Base-by-base conservation (phyloP, 2,329 filamentous ascomycete species). In the Huntiella moniliformis region DNA sequence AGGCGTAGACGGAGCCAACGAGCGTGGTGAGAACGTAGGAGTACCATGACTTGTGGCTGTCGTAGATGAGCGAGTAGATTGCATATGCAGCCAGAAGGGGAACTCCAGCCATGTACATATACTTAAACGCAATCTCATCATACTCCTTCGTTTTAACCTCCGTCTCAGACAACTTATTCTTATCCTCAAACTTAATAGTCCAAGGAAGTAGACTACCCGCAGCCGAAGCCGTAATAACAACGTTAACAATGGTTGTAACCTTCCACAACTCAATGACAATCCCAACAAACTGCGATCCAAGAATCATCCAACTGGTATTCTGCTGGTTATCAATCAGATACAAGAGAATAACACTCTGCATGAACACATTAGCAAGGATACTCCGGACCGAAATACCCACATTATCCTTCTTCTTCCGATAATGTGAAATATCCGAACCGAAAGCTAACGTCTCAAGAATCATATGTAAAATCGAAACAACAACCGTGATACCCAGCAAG, bases 351-450 rank as follows among this genome's bases (percentile, higher is more conserved):
- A 96, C 72, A 5, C 72, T 62, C 63, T 98, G 91, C 91, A 98
- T 98, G 61, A 96, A 87, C 51, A 96, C 87, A 57, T 96, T 98
- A 59, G 84, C 86, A 48, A 98, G 68, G 57, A 98, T 98, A 31
- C 88, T 92, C 48, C 91, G 85, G 50, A 98, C 82, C 1, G 87
- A 95, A 39, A 94, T 93, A 52, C 91, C 91, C 22, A 98, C 82
- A 49, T 94, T 91, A 66, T 96, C 92, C 70, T 98, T 98, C 79
- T 98, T 98, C 69, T 96, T 95, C 59, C 87, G 84, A 76, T 91
- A 98, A 64, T 98, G 91, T 42, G 86, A 77, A 59, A 98, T 94
- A 59, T 98, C 91, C 58, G 82, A 94, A 57, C 93, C 94, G 67
- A 98, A 98, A 1, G 91, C 91, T 32, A 98, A 73, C 57, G 82